phyloP scores from a whole-genome alignment of 2,329 filamentous ascomycete genomes.

The Calonectria hongkongensis region DNA sequence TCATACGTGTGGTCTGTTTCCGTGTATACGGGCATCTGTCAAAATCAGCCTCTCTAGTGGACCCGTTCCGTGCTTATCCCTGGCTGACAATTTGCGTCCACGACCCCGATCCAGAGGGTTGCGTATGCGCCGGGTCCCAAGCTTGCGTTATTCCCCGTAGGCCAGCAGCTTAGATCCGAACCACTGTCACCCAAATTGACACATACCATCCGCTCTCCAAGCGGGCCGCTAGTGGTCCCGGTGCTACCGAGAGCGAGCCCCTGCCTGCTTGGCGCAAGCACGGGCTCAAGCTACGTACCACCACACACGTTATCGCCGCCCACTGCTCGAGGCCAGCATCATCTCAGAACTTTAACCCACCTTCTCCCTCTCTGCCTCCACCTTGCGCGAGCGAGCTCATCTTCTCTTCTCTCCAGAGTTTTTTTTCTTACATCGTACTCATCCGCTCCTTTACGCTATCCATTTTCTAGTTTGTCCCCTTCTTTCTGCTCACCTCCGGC shows the following conservation, averaged over 20 bases:
- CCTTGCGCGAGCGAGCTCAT: conserved; percentile 37
- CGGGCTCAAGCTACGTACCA: conserved; percentile 30
- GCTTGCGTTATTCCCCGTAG: neutral
- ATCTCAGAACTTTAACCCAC: conserved; percentile 46
- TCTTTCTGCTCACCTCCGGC: conserved; percentile 8
- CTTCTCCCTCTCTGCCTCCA: conserved; percentile 30
- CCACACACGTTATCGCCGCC: conserved; percentile 24
- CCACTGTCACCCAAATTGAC: conserved; percentile 22
- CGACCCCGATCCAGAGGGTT: conserved; percentile 46
- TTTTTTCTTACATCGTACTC: conserved; percentile 45
- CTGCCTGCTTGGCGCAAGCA: conserved; percentile 47
- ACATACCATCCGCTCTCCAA: conserved; percentile 30
- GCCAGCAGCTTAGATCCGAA: neutral
- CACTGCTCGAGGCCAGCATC: conserved; percentile 32
- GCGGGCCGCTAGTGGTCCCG: conserved; percentile 51
- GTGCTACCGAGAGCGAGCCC: conserved; percentile 51
- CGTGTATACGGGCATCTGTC: conserved; percentile 45
- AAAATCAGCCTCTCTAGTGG: conserved; percentile 52
- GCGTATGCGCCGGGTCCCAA: conserved; percentile 42
- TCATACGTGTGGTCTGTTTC: conserved; percentile 51
- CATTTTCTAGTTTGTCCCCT: conserved; percentile 25
- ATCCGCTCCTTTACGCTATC: conserved; percentile 53
- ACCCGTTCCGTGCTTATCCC: conserved; percentile 40
- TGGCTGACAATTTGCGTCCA: conserved; percentile 54
- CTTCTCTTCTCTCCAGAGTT: conserved; percentile 34